Percentiles rank a stretch among this genome's conserved stretches.
Evolutionary conservation across 306 rosid genomes (phyloP).

Genomic region (Medicago arabica): DNA sequence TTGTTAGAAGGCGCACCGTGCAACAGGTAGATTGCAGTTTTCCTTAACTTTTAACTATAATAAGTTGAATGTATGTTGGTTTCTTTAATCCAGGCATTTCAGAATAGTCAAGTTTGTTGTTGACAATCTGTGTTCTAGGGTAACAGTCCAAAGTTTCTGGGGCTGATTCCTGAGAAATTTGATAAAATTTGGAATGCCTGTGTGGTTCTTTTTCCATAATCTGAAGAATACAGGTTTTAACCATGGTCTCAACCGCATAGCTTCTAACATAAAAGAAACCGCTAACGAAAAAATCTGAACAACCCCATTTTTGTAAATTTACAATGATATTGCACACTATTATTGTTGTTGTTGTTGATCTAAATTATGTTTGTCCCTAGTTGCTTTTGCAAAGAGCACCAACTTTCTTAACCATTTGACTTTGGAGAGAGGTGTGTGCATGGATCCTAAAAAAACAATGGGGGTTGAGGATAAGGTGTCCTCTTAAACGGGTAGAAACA

Average conservation of each 20-base stretch:
- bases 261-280: not conserved
- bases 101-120: constrained; percentile 26
- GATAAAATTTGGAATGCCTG: constrained; percentile 16
- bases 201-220: not conserved
- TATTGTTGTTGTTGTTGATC: not conserved
- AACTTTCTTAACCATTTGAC: constrained; percentile 6
- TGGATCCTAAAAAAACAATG: not conserved
- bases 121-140: constrained; percentile 16
- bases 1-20: constrained; percentile 76
- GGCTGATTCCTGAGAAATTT: constrained; percentile 22
- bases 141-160: constrained; percentile 5
- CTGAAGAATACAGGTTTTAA: constrained; percentile 4
- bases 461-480: constrained; percentile 26
- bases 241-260: not conserved
- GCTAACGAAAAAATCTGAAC: not conserved
- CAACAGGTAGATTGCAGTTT: constrained; percentile 68
- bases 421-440: not conserved
- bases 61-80: constrained; percentile 21
- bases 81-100: constrained; percentile 13
- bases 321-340: not conserved
- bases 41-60: not conserved
- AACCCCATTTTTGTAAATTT: not conserved
- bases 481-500: constrained; percentile 15
- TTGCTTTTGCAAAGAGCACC: not conserved
- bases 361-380: not conserved